Evolutionary conservation across 768 basidiomycete genomes (phyloP).

Genomic region (Boletus barrowsii): DNA sequence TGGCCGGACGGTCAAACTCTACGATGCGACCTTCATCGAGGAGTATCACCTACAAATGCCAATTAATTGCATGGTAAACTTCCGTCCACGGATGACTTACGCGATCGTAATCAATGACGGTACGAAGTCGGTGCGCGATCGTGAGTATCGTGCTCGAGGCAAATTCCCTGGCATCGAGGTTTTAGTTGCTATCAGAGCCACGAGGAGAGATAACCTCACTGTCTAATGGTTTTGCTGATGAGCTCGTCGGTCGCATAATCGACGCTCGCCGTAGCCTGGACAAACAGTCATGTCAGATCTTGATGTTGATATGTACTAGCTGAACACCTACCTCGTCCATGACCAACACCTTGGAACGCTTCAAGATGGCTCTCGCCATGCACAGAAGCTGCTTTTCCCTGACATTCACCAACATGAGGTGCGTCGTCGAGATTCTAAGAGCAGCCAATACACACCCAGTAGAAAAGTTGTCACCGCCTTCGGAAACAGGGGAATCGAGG

Average conservation of each 20-base stretch:
- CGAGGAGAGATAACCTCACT: conserved; percentile 43
- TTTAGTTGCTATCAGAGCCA: background rate
- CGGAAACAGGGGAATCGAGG: conserved; percentile 70
- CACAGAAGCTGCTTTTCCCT: conserved; percentile 85
- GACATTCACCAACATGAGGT: conserved; percentile 1
- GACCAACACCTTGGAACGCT: conserved; percentile 70
- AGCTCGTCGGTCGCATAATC: conserved; percentile 89
- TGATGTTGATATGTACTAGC: background rate
- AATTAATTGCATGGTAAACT: conserved; percentile 9
- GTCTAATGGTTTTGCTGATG: conserved; percentile 76
- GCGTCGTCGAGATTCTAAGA: background rate
- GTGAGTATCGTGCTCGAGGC: conserved; percentile 79
- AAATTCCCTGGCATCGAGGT: conserved; percentile 52
- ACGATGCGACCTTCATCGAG: conserved; percentile 75
- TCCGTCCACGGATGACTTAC: conserved; percentile 39
- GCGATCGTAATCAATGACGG: conserved; percentile 82
- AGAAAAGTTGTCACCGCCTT: conserved; percentile 89
- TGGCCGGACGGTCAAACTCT: conserved; percentile 69
- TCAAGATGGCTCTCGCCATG: conserved; percentile 84
- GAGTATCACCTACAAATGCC: conserved; percentile 56
- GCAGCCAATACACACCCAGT: conserved; percentile 53
- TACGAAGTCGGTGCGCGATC: conserved; percentile 76
- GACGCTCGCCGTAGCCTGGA: conserved; percentile 69
- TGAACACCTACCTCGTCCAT: conserved; percentile 71
- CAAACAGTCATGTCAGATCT: background rate